Percentiles rank a stretch among this genome's conserved stretches.
phyloP scores from a whole-genome alignment of 768 basidiomycete genomes.

The Agrocybe chaxingu region DNA sequence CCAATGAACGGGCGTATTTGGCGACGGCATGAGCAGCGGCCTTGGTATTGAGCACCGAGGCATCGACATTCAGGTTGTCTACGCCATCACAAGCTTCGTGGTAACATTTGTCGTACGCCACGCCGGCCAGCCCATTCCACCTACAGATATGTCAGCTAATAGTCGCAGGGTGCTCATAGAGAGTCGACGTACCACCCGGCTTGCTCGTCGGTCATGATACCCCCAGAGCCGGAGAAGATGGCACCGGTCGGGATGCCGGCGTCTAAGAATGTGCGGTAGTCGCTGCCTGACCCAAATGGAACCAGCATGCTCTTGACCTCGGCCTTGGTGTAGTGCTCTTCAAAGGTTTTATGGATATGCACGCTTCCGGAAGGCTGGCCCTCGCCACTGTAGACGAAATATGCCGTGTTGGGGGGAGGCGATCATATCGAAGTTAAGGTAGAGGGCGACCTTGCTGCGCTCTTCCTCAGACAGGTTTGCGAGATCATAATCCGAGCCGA shows the following conservation, averaged over 20 bases:
- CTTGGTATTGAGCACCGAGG: slow-evolving; percentile 22
- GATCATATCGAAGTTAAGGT: slow-evolving; percentile 34
- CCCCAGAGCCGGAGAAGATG: slow-evolving; percentile 27
- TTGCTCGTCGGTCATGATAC: slow-evolving; percentile 23
- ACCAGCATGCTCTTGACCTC: slow-evolving; percentile 19
- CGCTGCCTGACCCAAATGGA: slow-evolving; percentile 24
- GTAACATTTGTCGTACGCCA: slow-evolving; percentile 28
- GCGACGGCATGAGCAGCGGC: slow-evolving; percentile 23
- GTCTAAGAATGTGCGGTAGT: slow-evolving; percentile 30
- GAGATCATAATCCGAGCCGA: slow-evolving; percentile 28
- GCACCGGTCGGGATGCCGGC: slow-evolving; percentile 28
- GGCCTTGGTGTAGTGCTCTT: slow-evolving; percentile 18
- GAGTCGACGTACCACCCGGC: slow-evolving; percentile 15
- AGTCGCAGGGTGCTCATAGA: not conserved
- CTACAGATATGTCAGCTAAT: slow-evolving; percentile 6
- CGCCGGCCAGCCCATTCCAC: slow-evolving; percentile 26
- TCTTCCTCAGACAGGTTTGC: no score
- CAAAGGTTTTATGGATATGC: slow-evolving; percentile 27
- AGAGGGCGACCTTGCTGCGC: slow-evolving; percentile 25
- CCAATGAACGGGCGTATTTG: slow-evolving; percentile 20
- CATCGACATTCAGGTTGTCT: slow-evolving; percentile 21
- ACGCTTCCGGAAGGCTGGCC: slow-evolving; percentile 27
- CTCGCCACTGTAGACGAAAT: slow-evolving; percentile 28
- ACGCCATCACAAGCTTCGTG: slow-evolving; percentile 26
- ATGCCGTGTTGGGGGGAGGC: slow-evolving; percentile 28